Conservation (phyloP, 768 basidiomycete species). For the Boletus tylopilopsis region DNA sequence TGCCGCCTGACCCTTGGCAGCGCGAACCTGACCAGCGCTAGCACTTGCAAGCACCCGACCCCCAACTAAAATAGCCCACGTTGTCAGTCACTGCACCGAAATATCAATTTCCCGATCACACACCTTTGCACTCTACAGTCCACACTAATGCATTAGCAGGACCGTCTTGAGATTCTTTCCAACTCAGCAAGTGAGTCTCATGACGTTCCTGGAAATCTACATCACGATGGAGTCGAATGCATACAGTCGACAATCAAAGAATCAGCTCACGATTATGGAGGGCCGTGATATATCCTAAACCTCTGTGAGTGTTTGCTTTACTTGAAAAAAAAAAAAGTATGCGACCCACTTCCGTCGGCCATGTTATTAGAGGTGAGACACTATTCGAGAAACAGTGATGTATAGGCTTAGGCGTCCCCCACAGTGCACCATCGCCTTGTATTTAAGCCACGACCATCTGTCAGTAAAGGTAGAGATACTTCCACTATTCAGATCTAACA, state of each 20-base stretch:
- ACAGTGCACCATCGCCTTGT: constrained; percentile 5
- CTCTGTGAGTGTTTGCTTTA: constrained; percentile 9
- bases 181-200: constrained; percentile 36
- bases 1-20: constrained; percentile 49
- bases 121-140: constrained; percentile 58
- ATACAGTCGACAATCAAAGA: neutral
- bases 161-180: constrained; percentile 38
- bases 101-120: constrained; percentile 11
- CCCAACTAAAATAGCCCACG: constrained; percentile 35
- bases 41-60: constrained; percentile 48
- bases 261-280: constrained; percentile 46
- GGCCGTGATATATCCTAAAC: constrained; percentile 29
- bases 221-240: neutral
- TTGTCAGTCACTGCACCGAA: neutral
- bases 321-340: neutral
- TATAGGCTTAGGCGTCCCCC: neutral
- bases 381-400: neutral
- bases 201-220: constrained; percentile 37
- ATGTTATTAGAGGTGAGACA: constrained; percentile 9
- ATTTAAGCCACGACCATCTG: constrained; percentile 21
- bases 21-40: constrained; percentile 38
- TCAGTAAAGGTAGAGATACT: constrained; percentile 6
- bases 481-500: neutral
- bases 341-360: constrained; percentile 19
- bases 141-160: constrained; percentile 42